Evolutionary conservation across 2,329 filamentous ascomycete genomes (phyloP).

Genomic region (Colletotrichum shisoi): DNA sequence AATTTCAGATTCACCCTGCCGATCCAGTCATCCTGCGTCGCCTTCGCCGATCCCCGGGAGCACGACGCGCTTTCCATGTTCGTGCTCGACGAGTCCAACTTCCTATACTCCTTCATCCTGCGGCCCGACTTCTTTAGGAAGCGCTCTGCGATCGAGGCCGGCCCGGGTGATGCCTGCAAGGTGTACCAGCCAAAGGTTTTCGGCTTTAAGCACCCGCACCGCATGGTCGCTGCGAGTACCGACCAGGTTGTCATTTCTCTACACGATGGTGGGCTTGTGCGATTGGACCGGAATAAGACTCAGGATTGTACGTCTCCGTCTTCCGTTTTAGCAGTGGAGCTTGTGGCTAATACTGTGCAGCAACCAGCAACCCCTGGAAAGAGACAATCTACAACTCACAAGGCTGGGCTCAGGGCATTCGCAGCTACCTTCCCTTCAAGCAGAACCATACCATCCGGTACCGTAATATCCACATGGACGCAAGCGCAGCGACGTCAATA

Average conservation of each 20-base stretch:
- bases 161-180: conserved; percentile 79
- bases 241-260: conserved; percentile 81
- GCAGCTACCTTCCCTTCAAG: conserved; percentile 72
- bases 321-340: neutral
- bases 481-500: conserved; percentile 71
- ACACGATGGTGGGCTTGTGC: conserved; percentile 78
- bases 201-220: conserved; percentile 79
- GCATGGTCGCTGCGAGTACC: conserved; percentile 76
- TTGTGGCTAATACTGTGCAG: conserved; percentile 43
- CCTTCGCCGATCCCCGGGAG: conserved; percentile 79
- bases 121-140: conserved; percentile 82
- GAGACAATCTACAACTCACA: conserved; percentile 78
- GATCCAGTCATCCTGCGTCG: conserved; percentile 80
- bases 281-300: conserved; percentile 67
- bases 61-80: conserved; percentile 81
- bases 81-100: conserved; percentile 78
- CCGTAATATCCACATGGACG: conserved; percentile 70
- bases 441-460: conserved; percentile 70
- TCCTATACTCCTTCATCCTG: conserved; percentile 84
- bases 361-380: conserved; percentile 62
- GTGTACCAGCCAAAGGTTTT: conserved; percentile 76
- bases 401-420: conserved; percentile 73
- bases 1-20: conserved; percentile 78
- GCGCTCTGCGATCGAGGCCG: conserved; percentile 72
- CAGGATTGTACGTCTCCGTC: conserved; percentile 55